A percentile compares a stretch with the other conserved stretches of the same genome.
phyloP scores from a whole-genome alignment of 108 stramenopile species.

The Mediolabrus comicus region DNA sequence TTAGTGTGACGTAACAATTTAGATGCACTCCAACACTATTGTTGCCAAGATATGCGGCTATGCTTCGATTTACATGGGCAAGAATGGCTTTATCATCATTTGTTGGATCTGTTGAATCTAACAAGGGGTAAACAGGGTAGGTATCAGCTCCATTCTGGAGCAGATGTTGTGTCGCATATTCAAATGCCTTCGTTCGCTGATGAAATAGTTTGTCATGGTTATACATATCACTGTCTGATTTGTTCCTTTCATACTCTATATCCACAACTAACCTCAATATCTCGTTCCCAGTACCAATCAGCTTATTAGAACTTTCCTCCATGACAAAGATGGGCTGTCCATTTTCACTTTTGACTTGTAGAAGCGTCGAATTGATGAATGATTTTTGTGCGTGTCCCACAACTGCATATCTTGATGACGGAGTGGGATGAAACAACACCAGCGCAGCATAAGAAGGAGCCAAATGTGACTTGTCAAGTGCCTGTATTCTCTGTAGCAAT shows the following conservation, averaged over 20 bases:
- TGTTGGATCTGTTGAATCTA: background rate
- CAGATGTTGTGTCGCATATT: constrained; percentile 12
- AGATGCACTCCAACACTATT: constrained; percentile 45
- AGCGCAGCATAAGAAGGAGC: constrained; percentile 9
- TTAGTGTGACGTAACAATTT: constrained; percentile 32
- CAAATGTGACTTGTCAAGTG: constrained; percentile 19
- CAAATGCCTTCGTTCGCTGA: constrained; percentile 8
- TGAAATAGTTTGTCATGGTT: background rate
- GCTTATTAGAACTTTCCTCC: background rate
- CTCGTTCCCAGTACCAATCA: background rate
- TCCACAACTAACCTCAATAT: constrained; percentile 9
- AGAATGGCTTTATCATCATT: background rate
- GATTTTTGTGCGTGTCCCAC: constrained; percentile 20
- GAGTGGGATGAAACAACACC: constrained; percentile 2
- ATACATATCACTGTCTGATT: background rate
- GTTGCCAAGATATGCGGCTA: constrained; percentile 39
- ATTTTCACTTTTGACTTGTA: constrained; percentile 2
- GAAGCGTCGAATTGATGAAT: constrained; percentile 9
- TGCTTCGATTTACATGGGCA: constrained; percentile 31
- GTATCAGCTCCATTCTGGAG: too few species aligned
- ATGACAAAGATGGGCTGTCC: constrained; percentile 8
- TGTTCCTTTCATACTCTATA: background rate
- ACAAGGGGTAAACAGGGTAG: constrained; percentile 17
- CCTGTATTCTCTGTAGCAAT: constrained; percentile 13
- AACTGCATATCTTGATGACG: background rate